These are phyloP conservation scores for Oryza australiensis DNA, from an alignment of 176 grass and related monocot genomes.

Conservation along the genomic window DNA sequence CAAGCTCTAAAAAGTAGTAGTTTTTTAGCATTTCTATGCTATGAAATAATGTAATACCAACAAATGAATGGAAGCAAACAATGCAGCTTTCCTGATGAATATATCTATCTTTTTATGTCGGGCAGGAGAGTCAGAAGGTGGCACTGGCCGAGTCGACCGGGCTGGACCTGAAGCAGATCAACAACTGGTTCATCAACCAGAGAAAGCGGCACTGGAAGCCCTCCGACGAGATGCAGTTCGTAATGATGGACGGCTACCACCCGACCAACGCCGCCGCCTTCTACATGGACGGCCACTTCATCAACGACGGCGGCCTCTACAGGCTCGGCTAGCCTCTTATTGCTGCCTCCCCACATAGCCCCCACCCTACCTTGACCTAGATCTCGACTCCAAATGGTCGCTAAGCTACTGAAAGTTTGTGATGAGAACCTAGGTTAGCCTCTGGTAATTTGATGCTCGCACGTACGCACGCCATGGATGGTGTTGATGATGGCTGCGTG, in stretches of 20 bases:
- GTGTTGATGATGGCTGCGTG: not conserved
- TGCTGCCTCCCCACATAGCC: too few species aligned
- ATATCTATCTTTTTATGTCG: not conserved
- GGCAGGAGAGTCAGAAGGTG: slow-evolving; percentile 87
- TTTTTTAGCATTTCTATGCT: not conserved
- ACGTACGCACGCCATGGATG: slow-evolving; percentile 19
- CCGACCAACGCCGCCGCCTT: slow-evolving; percentile 42
- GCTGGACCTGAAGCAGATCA: slow-evolving; percentile 95
- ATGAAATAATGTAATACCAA: not conserved
- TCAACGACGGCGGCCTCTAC: slow-evolving; percentile 60
- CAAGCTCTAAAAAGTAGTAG: too few species aligned
- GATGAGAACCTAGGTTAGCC: slow-evolving; percentile 12
- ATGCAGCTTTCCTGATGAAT: not conserved
- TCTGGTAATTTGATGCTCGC: slow-evolving; percentile 2
- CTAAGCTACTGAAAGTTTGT: not conserved
- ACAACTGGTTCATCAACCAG: slow-evolving; percentile 99
- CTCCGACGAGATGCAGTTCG: slow-evolving; percentile 87
- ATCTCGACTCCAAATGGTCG: slow-evolving; percentile 2
- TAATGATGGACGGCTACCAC: slow-evolving; percentile 89
- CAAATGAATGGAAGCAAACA: not conserved
- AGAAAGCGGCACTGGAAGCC: slow-evolving; percentile 99
- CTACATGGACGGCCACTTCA: slow-evolving; percentile 88
- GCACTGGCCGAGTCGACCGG: slow-evolving; percentile 75
- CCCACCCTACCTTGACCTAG: not conserved
- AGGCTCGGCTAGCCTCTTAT: slow-evolving; percentile 48